Percentiles rank a stretch among this genome's conserved stretches.
These are phyloP conservation scores for Physcomitrellopsis africana DNA, from an alignment of 225 moss, liverwort and hornwort species.

Conservation along the genomic window DNA sequence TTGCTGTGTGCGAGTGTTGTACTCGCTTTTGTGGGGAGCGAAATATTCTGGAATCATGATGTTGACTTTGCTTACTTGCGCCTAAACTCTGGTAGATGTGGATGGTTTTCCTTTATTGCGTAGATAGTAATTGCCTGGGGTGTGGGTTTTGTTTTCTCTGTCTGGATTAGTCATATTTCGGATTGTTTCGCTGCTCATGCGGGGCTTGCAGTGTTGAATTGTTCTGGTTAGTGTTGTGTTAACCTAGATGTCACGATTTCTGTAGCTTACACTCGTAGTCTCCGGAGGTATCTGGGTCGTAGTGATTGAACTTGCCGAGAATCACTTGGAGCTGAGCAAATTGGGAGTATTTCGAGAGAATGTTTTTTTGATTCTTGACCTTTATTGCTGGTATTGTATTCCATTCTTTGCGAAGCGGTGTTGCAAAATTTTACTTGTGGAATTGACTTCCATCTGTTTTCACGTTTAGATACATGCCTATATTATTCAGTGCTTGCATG, in stretches of 20 bases:
- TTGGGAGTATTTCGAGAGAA: too few relatives aligned
- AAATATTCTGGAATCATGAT: background rate
- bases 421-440: background rate
- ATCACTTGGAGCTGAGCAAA: background rate
- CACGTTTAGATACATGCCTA: background rate
- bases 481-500: background rate
- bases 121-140: background rate
- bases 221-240: background rate
- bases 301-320: background rate
- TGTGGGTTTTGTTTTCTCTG: constrained; percentile 11
- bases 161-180: constrained; percentile 12
- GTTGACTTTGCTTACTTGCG: background rate
- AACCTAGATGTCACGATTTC: background rate
- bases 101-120: background rate
- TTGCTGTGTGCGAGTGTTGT: background rate
- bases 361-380: background rate
- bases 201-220: constrained; percentile 18
- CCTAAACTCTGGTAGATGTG: background rate
- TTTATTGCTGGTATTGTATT: background rate
- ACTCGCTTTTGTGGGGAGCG: background rate
- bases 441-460: background rate
- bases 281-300: background rate
- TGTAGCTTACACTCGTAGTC: background rate
- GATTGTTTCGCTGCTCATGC: background rate
- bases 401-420: background rate